Evolutionary conservation across 2,329 filamentous ascomycete genomes (phyloP), one percentile per base, ranked within the genome.

Genomic region (Aspergillus sp.): DNA sequence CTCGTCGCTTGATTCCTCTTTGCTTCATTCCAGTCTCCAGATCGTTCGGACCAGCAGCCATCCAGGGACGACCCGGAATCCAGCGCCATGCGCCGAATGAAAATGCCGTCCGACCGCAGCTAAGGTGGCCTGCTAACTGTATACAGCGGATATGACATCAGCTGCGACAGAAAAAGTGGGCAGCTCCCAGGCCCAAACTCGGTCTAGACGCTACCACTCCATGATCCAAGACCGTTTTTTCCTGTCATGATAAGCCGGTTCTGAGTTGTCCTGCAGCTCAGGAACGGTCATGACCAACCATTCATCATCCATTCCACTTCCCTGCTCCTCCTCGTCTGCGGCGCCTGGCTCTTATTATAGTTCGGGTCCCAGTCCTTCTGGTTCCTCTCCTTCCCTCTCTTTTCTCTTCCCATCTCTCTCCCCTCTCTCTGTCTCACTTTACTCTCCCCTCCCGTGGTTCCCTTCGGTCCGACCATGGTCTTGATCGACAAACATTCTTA

Each of bases 401-500:
- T 48, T 42, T 51, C 23, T 41, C 32, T 49, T 21, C 38, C 42
- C 31, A 42, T 53, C 36, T 38, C n/a, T 9, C 31, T 38, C 20
- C 17, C 29, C 45, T 44, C 6, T 32, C 36, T 16, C 4, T 38
- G 10, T 49, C 23, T 23, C 16, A 16, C n/a, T 42, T 47, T n/a
- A 21, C 20, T 16, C 19, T 20, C 11, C 25, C 36, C 20, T 41
- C 21, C 20, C 43, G 34, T 5, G 13, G 44, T 25, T 19, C 34
- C 42, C 14, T 29, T 21, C 34, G 13, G 25, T 29, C 7, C 52
- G 19, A 55, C 54, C 59, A 97, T 97, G 93, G 92, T 96, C 70
- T 82, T 95, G 67, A 87, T 94, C 69, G 91, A 96, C 74, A 85
- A 88, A 68, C 85, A 94, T 74, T 89, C 94, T 70, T 92, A 91